Evolutionary conservation across 2,329 filamentous ascomycete species (phyloP).

Genomic region (Hypoxylon sp.): DNA sequence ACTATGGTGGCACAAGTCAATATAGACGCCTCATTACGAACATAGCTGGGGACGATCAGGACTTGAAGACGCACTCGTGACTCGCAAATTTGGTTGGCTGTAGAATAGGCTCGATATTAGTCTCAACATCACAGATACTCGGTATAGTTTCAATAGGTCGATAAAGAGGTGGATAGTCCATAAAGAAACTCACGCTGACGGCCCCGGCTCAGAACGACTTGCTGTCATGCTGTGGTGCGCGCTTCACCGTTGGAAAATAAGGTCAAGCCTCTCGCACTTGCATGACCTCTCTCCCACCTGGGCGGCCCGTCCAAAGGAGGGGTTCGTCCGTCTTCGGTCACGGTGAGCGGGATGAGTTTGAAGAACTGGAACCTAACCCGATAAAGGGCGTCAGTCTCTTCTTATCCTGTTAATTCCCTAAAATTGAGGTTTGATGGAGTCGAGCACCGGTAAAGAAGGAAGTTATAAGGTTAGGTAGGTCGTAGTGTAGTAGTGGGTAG

Average conservation of each 20-base stretch:
- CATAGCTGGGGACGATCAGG: constrained; percentile 21
- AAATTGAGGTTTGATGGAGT: constrained; percentile 26
- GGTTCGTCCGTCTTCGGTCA: constrained; percentile 34
- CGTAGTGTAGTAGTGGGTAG: constrained; percentile 27
- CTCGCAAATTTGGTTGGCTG: constrained; percentile 87
- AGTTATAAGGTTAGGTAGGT: constrained; percentile 30
- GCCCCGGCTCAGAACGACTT: constrained; percentile 69
- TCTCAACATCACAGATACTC: constrained; percentile 24
- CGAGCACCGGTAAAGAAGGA: constrained; percentile 26
- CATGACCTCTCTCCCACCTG: constrained; percentile 37
- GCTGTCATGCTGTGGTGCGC: constrained; percentile 57
- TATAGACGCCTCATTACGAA: constrained; percentile 35
- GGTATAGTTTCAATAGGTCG: neutral
- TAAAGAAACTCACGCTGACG: constrained; percentile 68
- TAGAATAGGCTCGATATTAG: constrained; percentile 49
- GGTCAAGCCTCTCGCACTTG: constrained; percentile 43
- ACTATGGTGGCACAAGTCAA: constrained; percentile 70
- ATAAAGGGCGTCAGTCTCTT: constrained; percentile 10
- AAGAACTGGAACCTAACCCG: constrained; percentile 6
- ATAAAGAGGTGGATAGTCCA: constrained; percentile 7
- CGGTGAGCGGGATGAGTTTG: constrained; percentile 12
- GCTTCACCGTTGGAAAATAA: constrained; percentile 37
- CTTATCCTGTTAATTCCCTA: constrained; percentile 2
- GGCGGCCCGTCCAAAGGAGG: constrained; percentile 42
- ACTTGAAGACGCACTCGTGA: constrained; percentile 78